phyloP scores from a whole-genome alignment of 148 eudicot species.

The Rhododendron molle region DNA sequence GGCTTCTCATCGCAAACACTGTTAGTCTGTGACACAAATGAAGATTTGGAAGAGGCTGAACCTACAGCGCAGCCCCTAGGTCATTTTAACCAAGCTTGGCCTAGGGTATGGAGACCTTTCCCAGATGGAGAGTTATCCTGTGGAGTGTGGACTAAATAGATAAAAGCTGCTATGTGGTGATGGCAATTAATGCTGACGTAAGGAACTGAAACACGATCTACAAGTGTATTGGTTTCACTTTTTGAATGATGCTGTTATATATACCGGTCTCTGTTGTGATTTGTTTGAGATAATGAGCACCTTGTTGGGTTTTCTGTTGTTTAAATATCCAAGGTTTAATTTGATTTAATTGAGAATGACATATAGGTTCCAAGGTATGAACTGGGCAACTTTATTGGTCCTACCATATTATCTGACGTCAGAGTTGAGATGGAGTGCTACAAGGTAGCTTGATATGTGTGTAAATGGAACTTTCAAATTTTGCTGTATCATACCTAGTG shows the following conservation, averaged over 20 bases:
- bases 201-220: not conserved
- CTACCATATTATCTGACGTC: slow-evolving; percentile 56
- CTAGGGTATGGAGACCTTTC: not conserved
- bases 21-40: not conserved
- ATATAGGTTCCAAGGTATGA: slow-evolving; percentile 58
- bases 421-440: slow-evolving; percentile 58
- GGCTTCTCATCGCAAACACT: not conserved
- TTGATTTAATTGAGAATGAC: slow-evolving; percentile 5
- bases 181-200: not conserved
- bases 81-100: not conserved
- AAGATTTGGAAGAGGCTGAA: not conserved
- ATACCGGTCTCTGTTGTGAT: not conserved
- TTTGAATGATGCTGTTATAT: not conserved
- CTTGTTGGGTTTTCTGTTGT: not conserved
- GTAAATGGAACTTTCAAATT: not conserved
- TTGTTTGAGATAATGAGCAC: not conserved
- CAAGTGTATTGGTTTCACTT: not conserved
- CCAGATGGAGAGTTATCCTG: not conserved
- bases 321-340: not conserved
- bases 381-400: slow-evolving; percentile 71
- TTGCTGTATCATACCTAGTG: not conserved
- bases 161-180: not conserved
- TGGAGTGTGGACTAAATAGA: not conserved
- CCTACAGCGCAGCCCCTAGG: not conserved
- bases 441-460: slow-evolving; percentile 27